These are phyloP conservation scores for Pyracantha coccinea DNA, from an alignment of 331 rosid genomes.

Conservation along the genomic window DNA sequence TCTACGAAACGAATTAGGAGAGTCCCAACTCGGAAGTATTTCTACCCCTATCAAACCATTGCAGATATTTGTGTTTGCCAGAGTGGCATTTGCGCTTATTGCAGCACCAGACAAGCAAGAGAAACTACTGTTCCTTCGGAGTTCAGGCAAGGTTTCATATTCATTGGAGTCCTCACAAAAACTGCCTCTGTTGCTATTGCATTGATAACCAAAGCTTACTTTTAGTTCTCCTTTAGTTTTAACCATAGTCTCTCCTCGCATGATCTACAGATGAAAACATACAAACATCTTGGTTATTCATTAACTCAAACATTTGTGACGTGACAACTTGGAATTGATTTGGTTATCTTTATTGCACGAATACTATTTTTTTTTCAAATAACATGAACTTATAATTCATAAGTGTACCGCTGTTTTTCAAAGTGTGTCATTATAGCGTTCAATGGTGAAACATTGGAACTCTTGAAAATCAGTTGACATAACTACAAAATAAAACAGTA, in stretches of 20 bases:
- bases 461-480: background rate
- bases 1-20: conserved; percentile 87
- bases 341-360: background rate
- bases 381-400: background rate
- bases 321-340: background rate
- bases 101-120: conserved; percentile 99
- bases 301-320: background rate
- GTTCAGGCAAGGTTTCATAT: conserved; percentile 33
- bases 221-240: conserved; percentile 69
- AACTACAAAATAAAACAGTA: background rate
- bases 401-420: background rate
- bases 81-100: conserved; percentile 87
- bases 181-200: conserved; percentile 38
- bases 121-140: conserved; percentile 78
- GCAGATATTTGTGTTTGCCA: conserved; percentile 93
- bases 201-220: conserved; percentile 95
- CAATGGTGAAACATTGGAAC: background rate
- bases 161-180: conserved; percentile 31
- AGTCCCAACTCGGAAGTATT: conserved; percentile 94
- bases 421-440: background rate
- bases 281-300: background rate
- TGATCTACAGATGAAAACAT: conserved; percentile 8
- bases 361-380: background rate
- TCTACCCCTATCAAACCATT: conserved; percentile 85
- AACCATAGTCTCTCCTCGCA: conserved; percentile 39